phyloP scores from a whole-genome alignment of 1,139 yeast genomes.

The Debaryomycetaceae sp. region DNA sequence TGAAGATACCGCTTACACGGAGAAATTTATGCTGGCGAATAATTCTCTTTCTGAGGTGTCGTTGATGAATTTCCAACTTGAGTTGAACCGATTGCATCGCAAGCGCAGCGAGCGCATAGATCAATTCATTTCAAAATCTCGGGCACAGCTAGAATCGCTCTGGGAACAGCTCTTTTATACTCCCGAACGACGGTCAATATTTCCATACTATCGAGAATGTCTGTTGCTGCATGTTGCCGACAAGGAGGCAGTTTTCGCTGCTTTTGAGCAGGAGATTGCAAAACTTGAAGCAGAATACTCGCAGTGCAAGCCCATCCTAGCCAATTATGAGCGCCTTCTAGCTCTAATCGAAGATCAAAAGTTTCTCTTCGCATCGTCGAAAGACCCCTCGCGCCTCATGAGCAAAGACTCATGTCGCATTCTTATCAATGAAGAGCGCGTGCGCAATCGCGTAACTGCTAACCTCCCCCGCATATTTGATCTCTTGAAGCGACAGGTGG shows the following conservation, averaged over 20 bases:
- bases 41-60: constrained; percentile 26
- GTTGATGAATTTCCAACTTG: constrained; percentile 34
- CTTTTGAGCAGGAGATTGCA: constrained; percentile 54
- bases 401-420: constrained; percentile 73
- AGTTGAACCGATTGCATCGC: constrained; percentile 45
- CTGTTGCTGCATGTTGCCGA: constrained; percentile 28
- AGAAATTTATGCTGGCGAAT: constrained; percentile 26
- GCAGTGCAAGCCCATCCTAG: constrained; percentile 45
- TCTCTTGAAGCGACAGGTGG: constrained; percentile 37
- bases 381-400: constrained; percentile 70
- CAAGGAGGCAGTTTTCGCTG: constrained; percentile 43
- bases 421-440: constrained; percentile 67
- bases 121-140: constrained; percentile 52
- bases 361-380: constrained; percentile 57
- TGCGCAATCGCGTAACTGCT: constrained; percentile 55
- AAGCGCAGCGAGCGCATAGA: constrained; percentile 58
- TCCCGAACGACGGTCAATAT: constrained; percentile 26
- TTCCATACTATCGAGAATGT: constrained; percentile 27
- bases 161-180: constrained; percentile 60
- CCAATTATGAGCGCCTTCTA: constrained; percentile 42
- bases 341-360: constrained; percentile 50
- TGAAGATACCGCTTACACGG: constrained; percentile 24
- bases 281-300: constrained; percentile 39
- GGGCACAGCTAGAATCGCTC: constrained; percentile 42
- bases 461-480: constrained; percentile 55